Base-by-base conservation (phyloP, 2,329 filamentous ascomycete species). In the Penicillium sp. region DNA sequence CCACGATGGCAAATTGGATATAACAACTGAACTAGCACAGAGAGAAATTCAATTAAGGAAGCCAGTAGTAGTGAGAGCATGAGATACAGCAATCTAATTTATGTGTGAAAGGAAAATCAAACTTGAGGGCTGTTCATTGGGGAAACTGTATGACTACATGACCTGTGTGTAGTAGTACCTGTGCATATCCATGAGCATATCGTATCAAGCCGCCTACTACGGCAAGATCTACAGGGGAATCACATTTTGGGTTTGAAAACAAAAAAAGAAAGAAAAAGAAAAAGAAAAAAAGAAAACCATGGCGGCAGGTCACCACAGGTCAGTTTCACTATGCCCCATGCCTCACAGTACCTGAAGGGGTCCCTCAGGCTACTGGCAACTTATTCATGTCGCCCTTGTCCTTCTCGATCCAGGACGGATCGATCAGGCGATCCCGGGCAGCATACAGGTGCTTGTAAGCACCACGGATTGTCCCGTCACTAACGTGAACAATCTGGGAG, bases 391-490 rank as follows among this genome's bases (percentile, higher is more conserved):
- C 88, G 39, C 88, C 90, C 69, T 85, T 84, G 59, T 90, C 90
- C 60, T 88, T 86, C 56, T 84, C 83, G 55, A 94, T 83, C 87
- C 91, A 94, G 61, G 90, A 86, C 54, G 86, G 81, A 67, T 90
- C 87, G 69, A 97, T 86, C 59, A 99, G 79, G 62, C 86, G 83
- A 57, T 94, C 88, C 53, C 88, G 86, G 51, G 89, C 88, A 17
- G 84, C 82, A 73, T 93, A 94, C 51, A 99, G 83, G 71, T 90
- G 88, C 73, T 95, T 95, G 82, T 98, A 99, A 0, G 94, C 93
- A 28, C 91, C 96, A 71, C 96, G 93, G 69, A 99, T 96, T 0
- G 95, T 99, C 57, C 95, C 93, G 72, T 99, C 96, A 74, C 92
- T 97, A 31, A 99, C 95, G 65, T 92, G 91, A 0, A 91, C 92